phyloP scores from a whole-genome alignment of 2,329 filamentous ascomycete genomes.

The Talaromyces marneffei region DNA sequence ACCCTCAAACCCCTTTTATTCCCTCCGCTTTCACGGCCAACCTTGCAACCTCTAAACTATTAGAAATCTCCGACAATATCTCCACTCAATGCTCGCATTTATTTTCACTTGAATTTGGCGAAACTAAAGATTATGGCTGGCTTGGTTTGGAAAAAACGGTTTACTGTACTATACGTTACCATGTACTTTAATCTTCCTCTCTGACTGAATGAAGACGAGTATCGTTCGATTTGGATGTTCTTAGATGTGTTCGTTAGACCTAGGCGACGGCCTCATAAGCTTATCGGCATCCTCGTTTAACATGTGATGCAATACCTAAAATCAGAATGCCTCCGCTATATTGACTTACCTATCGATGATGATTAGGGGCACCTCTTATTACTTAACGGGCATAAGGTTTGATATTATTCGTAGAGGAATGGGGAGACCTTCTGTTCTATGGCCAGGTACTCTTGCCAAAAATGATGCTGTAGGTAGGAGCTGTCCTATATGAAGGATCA shows the following conservation, averaged over 20 bases:
- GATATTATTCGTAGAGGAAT: no score
- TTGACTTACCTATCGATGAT: no score
- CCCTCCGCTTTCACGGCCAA: constrained; percentile 8
- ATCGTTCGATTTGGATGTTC: not conserved
- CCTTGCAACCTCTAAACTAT: not conserved
- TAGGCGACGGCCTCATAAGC: not conserved
- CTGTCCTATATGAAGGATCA: not conserved
- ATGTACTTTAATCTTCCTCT: constrained; percentile 11
- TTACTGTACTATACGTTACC: constrained; percentile 10
- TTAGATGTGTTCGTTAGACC: not conserved
- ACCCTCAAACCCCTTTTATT: not conserved
- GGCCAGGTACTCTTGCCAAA: no score
- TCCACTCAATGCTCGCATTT: constrained; percentile 13
- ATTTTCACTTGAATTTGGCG: constrained; percentile 6
- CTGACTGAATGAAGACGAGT: constrained; percentile 1
- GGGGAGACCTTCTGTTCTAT: no score
- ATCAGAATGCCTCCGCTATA: no score
- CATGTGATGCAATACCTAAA: no score
- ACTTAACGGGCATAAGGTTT: no score
- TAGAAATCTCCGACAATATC: constrained; percentile 6
- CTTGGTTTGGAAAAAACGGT: not conserved
- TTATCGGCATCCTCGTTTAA: not conserved
- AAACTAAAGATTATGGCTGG: constrained; percentile 5
- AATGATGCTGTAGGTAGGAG: not conserved
- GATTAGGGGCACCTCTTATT: no score